A percentile compares a stretch with the other conserved stretches of the same genome.
Conservation (phyloP, 2,329 filamentous ascomycete species). For the Dothiorella sarmentorum region DNA sequence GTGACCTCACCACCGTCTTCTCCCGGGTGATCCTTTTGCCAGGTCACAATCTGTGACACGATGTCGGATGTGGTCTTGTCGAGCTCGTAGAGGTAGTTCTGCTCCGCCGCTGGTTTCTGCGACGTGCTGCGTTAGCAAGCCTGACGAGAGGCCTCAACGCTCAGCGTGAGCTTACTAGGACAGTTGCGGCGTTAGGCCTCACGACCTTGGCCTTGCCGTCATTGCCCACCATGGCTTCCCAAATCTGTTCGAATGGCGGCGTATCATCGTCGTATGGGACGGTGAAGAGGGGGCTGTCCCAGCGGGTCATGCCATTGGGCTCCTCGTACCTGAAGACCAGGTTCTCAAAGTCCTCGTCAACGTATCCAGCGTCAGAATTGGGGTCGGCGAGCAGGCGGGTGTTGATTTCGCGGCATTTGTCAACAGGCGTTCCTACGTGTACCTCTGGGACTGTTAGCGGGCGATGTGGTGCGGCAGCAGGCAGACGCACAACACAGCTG, state of each 20-base stretch:
- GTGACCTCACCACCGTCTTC: constrained; percentile 60
- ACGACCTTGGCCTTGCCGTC: constrained; percentile 64
- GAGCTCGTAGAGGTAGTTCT: constrained; percentile 75
- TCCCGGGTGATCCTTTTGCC: constrained; percentile 60
- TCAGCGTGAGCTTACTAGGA: constrained; percentile 45
- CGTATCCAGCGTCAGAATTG: constrained; percentile 47
- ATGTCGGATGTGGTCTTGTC: constrained; percentile 77
- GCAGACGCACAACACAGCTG: constrained; percentile 63
- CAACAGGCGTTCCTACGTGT: constrained; percentile 56
- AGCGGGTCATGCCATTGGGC: constrained; percentile 78
- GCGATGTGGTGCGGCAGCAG: neutral
- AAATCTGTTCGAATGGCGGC: constrained; percentile 66
- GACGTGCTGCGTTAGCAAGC: constrained; percentile 1
- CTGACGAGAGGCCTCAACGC: neutral
- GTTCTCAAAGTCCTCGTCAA: constrained; percentile 68
- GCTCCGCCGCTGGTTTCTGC: constrained; percentile 57
- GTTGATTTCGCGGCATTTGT: constrained; percentile 60
- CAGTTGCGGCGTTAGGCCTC: constrained; percentile 71
- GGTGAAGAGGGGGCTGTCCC: constrained; percentile 81
- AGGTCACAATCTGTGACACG: constrained; percentile 65
- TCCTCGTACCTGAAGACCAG: constrained; percentile 81
- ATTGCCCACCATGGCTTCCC: constrained; percentile 64
- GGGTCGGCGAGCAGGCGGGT: constrained; percentile 47
- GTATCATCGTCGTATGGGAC: constrained; percentile 71
- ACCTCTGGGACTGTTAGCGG: constrained; percentile 45